These are phyloP conservation scores for Thelephora aurantiotincta DNA, from an alignment of 768 basidiomycete genomes.

Conservation along the genomic window DNA sequence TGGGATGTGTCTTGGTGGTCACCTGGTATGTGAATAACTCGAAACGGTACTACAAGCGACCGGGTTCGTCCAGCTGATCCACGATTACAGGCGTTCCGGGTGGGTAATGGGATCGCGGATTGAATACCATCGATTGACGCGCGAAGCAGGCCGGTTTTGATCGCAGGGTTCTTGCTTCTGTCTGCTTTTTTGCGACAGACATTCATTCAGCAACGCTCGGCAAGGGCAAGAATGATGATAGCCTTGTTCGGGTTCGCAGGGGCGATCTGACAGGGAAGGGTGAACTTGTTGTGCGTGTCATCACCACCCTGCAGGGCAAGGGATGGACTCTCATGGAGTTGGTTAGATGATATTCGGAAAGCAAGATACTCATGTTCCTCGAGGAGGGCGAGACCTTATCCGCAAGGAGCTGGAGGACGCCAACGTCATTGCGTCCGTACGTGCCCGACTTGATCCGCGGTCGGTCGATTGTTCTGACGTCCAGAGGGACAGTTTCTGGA, in stretches of 20 bases:
- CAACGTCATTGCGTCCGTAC: constrained; percentile 52
- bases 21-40: constrained; percentile 47
- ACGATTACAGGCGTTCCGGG: constrained; percentile 33
- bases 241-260: constrained; percentile 53
- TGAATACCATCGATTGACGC: neutral
- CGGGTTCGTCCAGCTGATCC: constrained; percentile 21
- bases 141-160: constrained; percentile 71
- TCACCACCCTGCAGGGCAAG: neutral
- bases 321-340: neutral
- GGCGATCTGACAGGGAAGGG: constrained; percentile 72
- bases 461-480: neutral
- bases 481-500: constrained; percentile 58
- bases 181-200: constrained; percentile 95
- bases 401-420: constrained; percentile 74
- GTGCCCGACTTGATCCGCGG: constrained; percentile 13
- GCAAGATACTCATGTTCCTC: constrained; percentile 93
- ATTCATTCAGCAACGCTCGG: constrained; percentile 83
- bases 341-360: constrained; percentile 88
- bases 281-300: constrained; percentile 58
- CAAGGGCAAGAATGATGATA: constrained; percentile 72
- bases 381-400: constrained; percentile 75
- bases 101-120: constrained; percentile 12
- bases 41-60: constrained; percentile 4
- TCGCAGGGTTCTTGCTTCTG: constrained; percentile 62
- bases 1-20: constrained; percentile 86